A percentile compares a stretch with the other conserved stretches of the same genome.
Evolutionary conservation across 441 rosid species (phyloP).

Genomic region (Adansonia gregorii): DNA sequence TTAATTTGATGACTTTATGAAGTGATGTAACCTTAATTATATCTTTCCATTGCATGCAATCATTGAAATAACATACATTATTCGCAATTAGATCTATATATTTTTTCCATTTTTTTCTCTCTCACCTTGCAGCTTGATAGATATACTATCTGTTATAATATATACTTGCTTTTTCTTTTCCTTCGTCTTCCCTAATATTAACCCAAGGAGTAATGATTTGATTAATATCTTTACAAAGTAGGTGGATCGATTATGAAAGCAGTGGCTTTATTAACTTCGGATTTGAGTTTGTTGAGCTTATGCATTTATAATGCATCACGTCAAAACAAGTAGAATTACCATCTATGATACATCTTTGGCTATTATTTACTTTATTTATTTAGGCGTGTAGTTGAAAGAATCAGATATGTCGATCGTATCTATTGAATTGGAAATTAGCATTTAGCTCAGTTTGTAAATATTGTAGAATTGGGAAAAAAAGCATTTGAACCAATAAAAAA

Average conservation of each 20-base stretch:
- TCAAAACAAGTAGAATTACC: neutral
- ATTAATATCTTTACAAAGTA: constrained; percentile 12
- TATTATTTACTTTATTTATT: too few species aligned
- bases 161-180: neutral
- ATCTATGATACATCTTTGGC: too few species aligned
- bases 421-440: too few species aligned
- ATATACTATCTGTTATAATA: too few species aligned
- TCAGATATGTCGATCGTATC: too few species aligned
- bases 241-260: constrained; percentile 3
- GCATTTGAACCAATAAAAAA: too few species aligned
- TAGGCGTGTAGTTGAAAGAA: too few species aligned
- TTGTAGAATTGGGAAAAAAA: too few species aligned
- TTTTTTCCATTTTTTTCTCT: neutral
- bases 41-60: neutral
- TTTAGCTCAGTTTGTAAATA: too few species aligned
- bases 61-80: neutral
- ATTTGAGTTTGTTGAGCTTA: constrained; percentile 11
- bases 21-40: neutral
- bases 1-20: neutral
- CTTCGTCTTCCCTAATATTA: neutral
- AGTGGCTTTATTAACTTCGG: constrained; percentile 15
- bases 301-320: constrained; percentile 17
- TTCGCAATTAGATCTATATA: neutral
- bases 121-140: neutral
- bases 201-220: constrained; percentile 21